Percentiles rank a stretch among this genome's conserved stretches.
These are phyloP conservation scores for Hyphopichia burtonii DNA, from an alignment of 1,139 yeast species.

Conservation along the genomic window DNA sequence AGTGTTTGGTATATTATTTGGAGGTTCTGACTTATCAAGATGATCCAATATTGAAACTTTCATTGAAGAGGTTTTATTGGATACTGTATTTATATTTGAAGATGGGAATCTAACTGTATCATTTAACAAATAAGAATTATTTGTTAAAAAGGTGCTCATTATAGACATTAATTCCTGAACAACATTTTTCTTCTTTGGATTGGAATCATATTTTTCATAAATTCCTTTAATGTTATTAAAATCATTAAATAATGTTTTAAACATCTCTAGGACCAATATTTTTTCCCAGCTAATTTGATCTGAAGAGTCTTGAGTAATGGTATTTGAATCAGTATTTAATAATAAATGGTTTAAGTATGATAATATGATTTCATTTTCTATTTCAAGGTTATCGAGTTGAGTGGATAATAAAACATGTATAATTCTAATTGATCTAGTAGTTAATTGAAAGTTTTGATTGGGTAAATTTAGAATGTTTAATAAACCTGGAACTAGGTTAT, in stretches of 20 bases:
- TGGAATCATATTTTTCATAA: constrained; percentile 63
- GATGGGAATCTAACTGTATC: constrained; percentile 29
- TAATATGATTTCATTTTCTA: constrained; percentile 79
- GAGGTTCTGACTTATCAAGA: constrained; percentile 74
- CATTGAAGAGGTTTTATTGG: constrained; percentile 29
- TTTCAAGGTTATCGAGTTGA: constrained; percentile 59
- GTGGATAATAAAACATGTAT: constrained; percentile 58
- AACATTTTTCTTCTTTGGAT: constrained; percentile 56
- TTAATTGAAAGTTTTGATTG: constrained; percentile 60
- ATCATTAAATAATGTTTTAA: constrained; percentile 58
- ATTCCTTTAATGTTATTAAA: constrained; percentile 50
- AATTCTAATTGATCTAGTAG: constrained; percentile 73
- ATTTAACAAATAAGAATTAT: constrained; percentile 35
- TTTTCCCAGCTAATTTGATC: constrained; percentile 58
- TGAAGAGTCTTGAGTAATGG: constrained; percentile 3
- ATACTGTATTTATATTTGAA: constrained; percentile 7
- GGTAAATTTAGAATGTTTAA: constrained; percentile 61
- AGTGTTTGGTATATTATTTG: constrained; percentile 57
- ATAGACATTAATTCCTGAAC: constrained; percentile 57
- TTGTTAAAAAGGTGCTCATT: constrained; percentile 27
- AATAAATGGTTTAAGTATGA: constrained; percentile 71
- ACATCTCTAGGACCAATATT: constrained; percentile 69
- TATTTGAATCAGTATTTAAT: constrained; percentile 21
- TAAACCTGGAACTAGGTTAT: constrained; percentile 71
- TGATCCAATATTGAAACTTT: constrained; percentile 66